phyloP scores from a whole-genome alignment of 2,329 filamentous ascomycete species.

The Diaporthe caulivora region DNA sequence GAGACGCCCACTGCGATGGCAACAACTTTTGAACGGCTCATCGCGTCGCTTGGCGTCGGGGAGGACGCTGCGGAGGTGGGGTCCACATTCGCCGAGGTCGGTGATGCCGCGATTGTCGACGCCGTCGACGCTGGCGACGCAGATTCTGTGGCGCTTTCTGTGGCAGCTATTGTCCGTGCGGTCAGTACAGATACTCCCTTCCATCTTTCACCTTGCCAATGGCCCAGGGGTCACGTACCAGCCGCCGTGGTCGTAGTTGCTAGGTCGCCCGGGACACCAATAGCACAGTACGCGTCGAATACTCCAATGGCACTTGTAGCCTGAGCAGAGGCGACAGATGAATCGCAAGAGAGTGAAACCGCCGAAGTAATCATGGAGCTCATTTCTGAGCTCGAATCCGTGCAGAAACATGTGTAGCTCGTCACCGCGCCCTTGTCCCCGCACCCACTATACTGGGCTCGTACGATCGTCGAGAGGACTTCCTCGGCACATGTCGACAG shows the following conservation, averaged over 20 bases:
- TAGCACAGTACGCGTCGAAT: constrained; percentile 31
- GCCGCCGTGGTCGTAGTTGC: background rate
- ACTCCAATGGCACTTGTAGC: constrained; percentile 18
- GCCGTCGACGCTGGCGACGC: constrained; percentile 17
- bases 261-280: background rate
- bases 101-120: constrained; percentile 16
- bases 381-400: constrained; percentile 35
- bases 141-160: background rate
- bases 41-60: background rate
- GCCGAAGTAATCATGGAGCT: constrained; percentile 30
- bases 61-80: background rate
- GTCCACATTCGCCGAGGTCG: constrained; percentile 8
- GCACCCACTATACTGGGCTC: constrained; percentile 39
- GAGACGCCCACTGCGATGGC: constrained; percentile 3
- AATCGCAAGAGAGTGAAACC: constrained; percentile 30
- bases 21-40: background rate
- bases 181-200: background rate
- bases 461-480: constrained; percentile 39
- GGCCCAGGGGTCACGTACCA: constrained; percentile 11
- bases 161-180: background rate
- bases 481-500: constrained; percentile 40
- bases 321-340: constrained; percentile 6
- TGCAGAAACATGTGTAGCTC: constrained; percentile 41
- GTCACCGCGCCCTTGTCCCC: constrained; percentile 40
- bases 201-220: background rate